Percentiles rank a stretch among this genome's conserved stretches.
phyloP scores from a whole-genome alignment of 192 early-diverging fungal species.

The Lobosporangium transversale region DNA sequence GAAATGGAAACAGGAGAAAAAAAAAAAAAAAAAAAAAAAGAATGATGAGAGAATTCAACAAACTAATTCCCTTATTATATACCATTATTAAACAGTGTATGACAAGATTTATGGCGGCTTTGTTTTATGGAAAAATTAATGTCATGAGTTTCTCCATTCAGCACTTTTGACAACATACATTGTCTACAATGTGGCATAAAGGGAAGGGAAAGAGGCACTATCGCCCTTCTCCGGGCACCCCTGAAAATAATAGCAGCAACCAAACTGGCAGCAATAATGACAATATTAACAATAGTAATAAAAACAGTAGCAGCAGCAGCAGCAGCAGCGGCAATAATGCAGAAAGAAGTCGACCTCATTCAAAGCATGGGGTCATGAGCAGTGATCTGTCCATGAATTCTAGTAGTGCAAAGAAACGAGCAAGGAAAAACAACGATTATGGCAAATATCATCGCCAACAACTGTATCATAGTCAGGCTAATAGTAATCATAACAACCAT shows the following conservation, averaged over 20 bases:
- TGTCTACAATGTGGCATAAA: no score
- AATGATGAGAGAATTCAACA: no score
- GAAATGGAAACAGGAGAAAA: not conserved
- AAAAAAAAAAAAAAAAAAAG: not conserved
- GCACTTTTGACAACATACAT: no score
- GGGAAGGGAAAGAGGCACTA: not conserved
- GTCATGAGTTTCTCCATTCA: no score
- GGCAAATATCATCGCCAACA: not conserved
- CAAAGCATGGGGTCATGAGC: not conserved
- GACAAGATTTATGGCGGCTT: no score
- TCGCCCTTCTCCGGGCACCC: not conserved
- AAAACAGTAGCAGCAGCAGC: not conserved
- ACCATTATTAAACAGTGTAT: no score
- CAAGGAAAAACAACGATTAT: not conserved
- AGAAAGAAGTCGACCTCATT: no score
- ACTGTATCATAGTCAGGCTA: not conserved
- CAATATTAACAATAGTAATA: not conserved
- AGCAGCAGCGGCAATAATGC: no score
- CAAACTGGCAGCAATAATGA: not conserved
- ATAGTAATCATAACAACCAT: not conserved
- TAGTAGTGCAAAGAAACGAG: not conserved
- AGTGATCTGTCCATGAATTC: not conserved
- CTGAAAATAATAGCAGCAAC: no score
- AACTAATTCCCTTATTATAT: no score
- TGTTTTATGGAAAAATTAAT: no score